Evolutionary conservation across 441 rosid genomes (phyloP).

Genomic region (Erodium moschatum): DNA sequence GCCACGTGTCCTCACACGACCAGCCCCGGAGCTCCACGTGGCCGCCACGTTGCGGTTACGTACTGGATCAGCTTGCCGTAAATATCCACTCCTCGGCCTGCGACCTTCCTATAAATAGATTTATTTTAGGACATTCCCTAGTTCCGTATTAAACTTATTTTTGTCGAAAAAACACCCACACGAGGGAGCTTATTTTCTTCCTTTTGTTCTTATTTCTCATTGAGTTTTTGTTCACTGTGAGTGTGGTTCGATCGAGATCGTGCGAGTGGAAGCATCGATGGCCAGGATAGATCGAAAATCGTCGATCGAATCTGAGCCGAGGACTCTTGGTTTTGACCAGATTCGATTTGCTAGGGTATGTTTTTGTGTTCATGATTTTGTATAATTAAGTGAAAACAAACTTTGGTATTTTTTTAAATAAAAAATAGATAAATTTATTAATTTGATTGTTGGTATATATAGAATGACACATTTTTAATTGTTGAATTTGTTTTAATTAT

Average conservation of each 20-base stretch:
- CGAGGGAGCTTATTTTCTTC: too few relatives aligned
- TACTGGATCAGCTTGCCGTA: not conserved
- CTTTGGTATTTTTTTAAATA: too few relatives aligned
- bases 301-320: constrained; percentile 43
- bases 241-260: not conserved
- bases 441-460: too few relatives aligned
- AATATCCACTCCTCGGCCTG: not conserved
- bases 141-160: too few relatives aligned
- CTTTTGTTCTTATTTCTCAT: not conserved
- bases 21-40: constrained; percentile 1
- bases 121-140: not conserved
- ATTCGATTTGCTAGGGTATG: constrained; percentile 42
- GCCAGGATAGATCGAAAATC: constrained; percentile 29
- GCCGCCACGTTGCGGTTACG: not conserved
- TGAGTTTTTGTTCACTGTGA: too few relatives aligned
- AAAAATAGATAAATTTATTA: too few relatives aligned
- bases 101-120: not conserved
- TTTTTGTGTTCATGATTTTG: not conserved
- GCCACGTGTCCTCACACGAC: not conserved
- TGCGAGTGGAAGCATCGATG: constrained; percentile 19
- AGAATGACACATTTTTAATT: too few relatives aligned
- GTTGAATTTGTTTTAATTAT: not conserved
- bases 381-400: not conserved
- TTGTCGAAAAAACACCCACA: too few relatives aligned
- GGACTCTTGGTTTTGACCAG: constrained; percentile 33